phyloP scores from a whole-genome alignment of 306 rosid species.

The Cucumis melo region DNA sequence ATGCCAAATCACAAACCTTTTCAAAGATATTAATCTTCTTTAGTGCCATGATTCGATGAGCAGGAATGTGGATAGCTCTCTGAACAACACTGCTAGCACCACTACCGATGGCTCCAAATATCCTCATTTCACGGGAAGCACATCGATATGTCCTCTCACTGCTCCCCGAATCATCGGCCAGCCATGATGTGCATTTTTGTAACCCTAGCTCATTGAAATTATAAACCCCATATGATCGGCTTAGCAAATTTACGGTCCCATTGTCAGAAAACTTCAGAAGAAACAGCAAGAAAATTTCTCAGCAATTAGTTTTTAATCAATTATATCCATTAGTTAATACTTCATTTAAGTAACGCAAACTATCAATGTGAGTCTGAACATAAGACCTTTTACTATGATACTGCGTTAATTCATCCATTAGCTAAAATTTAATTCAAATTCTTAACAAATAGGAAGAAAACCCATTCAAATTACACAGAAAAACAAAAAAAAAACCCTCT shows the following conservation, averaged over 20 bases:
- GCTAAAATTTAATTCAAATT: background rate
- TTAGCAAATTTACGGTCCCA: slow-evolving; percentile 80
- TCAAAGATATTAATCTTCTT: slow-evolving; percentile 95
- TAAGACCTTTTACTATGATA: background rate
- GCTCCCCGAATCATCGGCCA: slow-evolving; percentile 26
- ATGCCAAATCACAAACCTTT: slow-evolving; percentile 36
- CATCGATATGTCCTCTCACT: slow-evolving; percentile 63
- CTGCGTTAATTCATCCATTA: background rate
- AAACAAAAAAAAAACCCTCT: background rate
- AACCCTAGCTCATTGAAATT: slow-evolving; percentile 84
- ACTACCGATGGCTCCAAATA: slow-evolving; percentile 91
- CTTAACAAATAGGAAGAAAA: background rate
- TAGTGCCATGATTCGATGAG: slow-evolving; percentile 65
- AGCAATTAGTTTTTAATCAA: background rate
- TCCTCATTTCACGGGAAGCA: slow-evolving; percentile 76
- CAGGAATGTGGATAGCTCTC: slow-evolving; percentile 89
- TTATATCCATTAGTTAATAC: background rate
- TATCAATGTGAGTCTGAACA: background rate
- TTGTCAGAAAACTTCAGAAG: slow-evolving; percentile 62
- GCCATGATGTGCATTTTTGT: slow-evolving; percentile 65
- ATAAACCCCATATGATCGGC: slow-evolving; percentile 82
- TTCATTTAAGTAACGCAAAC: background rate
- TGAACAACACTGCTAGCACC: slow-evolving; percentile 97
- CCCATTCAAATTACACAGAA: background rate
- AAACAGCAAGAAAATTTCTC: background rate